Evolutionary conservation across 331 rosid genomes (phyloP).

Genomic region (Quercus tomentella): DNA sequence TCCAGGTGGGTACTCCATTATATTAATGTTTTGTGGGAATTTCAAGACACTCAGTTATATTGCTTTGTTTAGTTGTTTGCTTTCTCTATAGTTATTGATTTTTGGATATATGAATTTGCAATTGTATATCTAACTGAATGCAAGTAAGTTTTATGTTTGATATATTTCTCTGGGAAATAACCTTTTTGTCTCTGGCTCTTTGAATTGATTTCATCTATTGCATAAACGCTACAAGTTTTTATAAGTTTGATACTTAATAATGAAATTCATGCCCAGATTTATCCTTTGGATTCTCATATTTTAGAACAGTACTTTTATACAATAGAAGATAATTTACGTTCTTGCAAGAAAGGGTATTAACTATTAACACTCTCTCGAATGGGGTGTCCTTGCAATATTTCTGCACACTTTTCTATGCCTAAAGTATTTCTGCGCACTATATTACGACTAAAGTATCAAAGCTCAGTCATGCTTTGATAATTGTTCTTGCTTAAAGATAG

Average conservation of each 20-base stretch:
- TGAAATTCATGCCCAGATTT: background rate
- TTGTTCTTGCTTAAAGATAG: background rate
- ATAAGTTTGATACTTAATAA: background rate
- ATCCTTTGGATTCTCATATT: background rate
- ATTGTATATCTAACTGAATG: background rate
- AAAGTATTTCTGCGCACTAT: background rate
- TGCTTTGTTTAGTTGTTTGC: background rate
- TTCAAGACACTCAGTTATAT: background rate
- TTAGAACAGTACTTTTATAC: background rate
- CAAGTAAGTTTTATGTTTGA: background rate
- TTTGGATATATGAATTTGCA: background rate
- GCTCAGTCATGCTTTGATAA: background rate
- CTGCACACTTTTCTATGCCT: too few species aligned
- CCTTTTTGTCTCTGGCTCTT: background rate
- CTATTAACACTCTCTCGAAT: too few species aligned
- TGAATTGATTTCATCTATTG: background rate
- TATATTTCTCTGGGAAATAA: background rate
- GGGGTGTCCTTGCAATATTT: too few species aligned
- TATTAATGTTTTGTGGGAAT: background rate
- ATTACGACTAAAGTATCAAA: background rate
- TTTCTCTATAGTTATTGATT: background rate
- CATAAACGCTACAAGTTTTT: background rate
- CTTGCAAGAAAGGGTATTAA: too few species aligned
- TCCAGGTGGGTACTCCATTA: constrained; percentile 58
- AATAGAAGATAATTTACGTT: background rate